Base-by-base conservation (phyloP, 2,329 filamentous ascomycete species). In the Fusarium devonianum region DNA sequence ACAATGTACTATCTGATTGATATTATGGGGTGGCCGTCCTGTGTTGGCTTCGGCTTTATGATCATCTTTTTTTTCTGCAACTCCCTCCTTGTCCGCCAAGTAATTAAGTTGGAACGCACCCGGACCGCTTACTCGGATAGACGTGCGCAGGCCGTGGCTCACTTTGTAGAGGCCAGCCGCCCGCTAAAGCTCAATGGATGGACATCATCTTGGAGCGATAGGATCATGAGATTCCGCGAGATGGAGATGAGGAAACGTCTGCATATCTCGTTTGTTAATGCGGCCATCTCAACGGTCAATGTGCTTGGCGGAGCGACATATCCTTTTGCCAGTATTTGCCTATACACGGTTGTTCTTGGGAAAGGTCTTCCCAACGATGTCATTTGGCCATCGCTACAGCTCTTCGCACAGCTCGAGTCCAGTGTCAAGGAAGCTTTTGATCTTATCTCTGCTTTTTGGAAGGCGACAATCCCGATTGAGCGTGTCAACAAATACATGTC, bases 401-500 rank as follows among this genome's bases (percentile, higher is more conserved):
- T 96, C 0, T 96, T 96, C 63, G 76, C 77, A 1, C 84, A 93
- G 75, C 75, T 96, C 9, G 88, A 93, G 62, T 77, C 74, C 2
- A 89, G 85, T 52, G 75, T 96, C 37, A 84, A 86, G 45, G 88
- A 92, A 41, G 73, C 95, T 1, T 92, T 92, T 2, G 78, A 83
- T 21, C 74, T 96, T 8, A 85, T 95, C 32, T 91, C 88, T 0
- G 82, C 87, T 0, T 73, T 93, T 4, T 80, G 95, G 58, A 95
- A 96, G 63, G 89, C 91, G 0, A 86, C 83, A n/a, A 87, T 96
- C 13, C 88, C 92, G 0, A 84, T 96, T 55, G 84, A 82, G 7
- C 86, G 92, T 58, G 90, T 96, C 14, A 89, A 96, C 63, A 80
- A 83, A 16, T 96, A 95, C 72, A 95, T 96, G 90, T 75, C 78